phyloP scores from a whole-genome alignment of 306 rosid genomes.

The Psophocarpus tetragonolobus region DNA sequence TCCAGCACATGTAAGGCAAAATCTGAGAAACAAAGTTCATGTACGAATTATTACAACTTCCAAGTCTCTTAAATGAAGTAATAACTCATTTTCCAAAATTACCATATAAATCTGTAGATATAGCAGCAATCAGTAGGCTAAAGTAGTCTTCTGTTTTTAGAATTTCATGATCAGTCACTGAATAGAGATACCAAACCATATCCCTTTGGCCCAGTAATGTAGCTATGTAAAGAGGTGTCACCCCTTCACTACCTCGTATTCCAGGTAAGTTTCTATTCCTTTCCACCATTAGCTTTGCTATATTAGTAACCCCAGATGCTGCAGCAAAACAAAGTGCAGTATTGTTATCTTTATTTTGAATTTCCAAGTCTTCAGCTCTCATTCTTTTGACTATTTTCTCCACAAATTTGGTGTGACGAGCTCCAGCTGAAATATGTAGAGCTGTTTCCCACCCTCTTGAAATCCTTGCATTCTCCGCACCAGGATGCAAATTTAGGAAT shows the following conservation, averaged over 20 bases:
- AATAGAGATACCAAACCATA: slow-evolving; percentile 26
- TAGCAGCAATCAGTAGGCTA: slow-evolving; percentile 2
- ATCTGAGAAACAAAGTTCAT: slow-evolving; percentile 20
- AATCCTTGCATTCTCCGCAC: slow-evolving; percentile 14
- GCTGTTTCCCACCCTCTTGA: slow-evolving; percentile 27
- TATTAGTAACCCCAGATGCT: slow-evolving; percentile 16
- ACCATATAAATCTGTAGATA: slow-evolving; percentile 20
- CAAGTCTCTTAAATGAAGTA: neutral
- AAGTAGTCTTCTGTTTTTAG: slow-evolving; percentile 18
- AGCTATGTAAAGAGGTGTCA: slow-evolving; percentile 24
- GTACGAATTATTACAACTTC: neutral
- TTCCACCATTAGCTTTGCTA: slow-evolving; percentile 20
- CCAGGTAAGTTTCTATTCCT: neutral
- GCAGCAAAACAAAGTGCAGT: slow-evolving; percentile 29
- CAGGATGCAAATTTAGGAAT: slow-evolving; percentile 25
- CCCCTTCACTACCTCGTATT: slow-evolving; percentile 24
- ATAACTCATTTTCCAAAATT: neutral
- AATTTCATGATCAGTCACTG: slow-evolving; percentile 1
- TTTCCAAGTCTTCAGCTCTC: neutral
- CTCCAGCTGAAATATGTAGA: slow-evolving; percentile 20
- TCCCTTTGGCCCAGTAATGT: slow-evolving; percentile 19
- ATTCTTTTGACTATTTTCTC: slow-evolving; percentile 18
- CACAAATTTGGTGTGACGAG: slow-evolving; percentile 2
- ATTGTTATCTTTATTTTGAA: slow-evolving; percentile 20
- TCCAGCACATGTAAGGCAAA: slow-evolving; percentile 16